A percentile compares a stretch with the other conserved stretches of the same genome.
Evolutionary conservation across 768 basidiomycete genomes (phyloP).

Genomic region (Trametes maxima): DNA sequence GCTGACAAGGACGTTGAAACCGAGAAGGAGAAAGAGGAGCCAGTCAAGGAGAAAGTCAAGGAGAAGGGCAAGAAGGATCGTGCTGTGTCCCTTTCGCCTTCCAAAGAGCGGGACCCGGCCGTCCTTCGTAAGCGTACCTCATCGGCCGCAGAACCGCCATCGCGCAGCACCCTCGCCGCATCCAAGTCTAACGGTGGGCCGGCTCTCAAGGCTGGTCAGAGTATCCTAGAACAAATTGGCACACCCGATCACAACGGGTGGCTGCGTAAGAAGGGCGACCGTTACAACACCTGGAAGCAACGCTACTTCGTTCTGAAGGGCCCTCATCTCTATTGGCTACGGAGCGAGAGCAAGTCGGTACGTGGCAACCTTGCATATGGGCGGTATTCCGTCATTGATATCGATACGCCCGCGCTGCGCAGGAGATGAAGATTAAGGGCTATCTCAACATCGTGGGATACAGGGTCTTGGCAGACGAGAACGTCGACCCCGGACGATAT

Average conservation of each 20-base stretch:
- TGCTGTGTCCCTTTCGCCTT: conserved; percentile 22
- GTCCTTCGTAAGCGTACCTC: conserved; percentile 60
- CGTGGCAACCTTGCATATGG: conserved; percentile 25
- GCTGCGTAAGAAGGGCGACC: conserved; percentile 95
- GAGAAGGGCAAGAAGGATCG: conserved; percentile 30
- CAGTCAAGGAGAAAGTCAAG: conserved; percentile 27
- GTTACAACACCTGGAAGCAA: conserved; percentile 91
- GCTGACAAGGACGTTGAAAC: conserved; percentile 20
- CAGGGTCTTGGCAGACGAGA: conserved; percentile 92
- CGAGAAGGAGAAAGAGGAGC: conserved; percentile 20
- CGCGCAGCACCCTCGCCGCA: conserved; percentile 9
- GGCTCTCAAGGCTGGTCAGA: conserved; percentile 51
- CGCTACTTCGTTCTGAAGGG: conserved; percentile 94
- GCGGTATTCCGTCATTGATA: not conserved
- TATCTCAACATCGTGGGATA: conserved; percentile 91
- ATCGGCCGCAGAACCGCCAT: conserved; percentile 23
- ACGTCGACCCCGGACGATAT: conserved; percentile 88
- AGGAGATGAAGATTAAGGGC: conserved; percentile 97
- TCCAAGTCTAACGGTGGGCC: conserved; percentile 12
- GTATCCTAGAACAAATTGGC: conserved; percentile 89
- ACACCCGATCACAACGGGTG: conserved; percentile 88
- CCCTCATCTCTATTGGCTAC: conserved; percentile 84
- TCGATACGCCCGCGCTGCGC: conserved; percentile 8
- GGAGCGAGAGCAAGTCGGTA: conserved; percentile 65
- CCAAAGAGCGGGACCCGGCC: conserved; percentile 38